Evolutionary conservation across 192 early-diverging fungal genomes (phyloP), one percentile per base, ranked within the genome.

Genomic region (Geosiphon pyriformis): DNA sequence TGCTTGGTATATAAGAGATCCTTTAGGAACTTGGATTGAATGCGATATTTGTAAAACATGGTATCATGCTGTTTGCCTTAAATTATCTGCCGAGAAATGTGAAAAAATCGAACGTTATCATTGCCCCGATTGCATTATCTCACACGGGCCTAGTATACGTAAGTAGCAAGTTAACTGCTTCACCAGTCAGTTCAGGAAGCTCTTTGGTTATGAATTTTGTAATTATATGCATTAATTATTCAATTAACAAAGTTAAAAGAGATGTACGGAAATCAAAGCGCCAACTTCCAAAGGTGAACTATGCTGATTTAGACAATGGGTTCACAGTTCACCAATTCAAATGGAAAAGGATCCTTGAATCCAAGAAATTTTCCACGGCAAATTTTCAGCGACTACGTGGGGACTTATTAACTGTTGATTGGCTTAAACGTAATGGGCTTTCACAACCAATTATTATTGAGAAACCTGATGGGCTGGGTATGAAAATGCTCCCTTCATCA

Each of bases 291-390:
- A 72, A 80, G 18, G 78, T 95, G 37, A 89, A 95, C 72, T 95
- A 95, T 78, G 91, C 84, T 33, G 87, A 90, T 67, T 74, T 94
- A 47, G 87, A 92, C 56, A 85, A 94, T 47, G 91, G 88, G 0
- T 76, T 84, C 49, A 77, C 85, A 15, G 90, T 88, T 7, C 89
- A 93, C 60, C 86, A 91, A 67, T 82, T 84, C 59, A 90, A 91
- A 61, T 96, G 89, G 81, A 76, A 84, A 47, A 88, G 92, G 67
- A 65, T 92, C 2, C 70, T 96, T 0, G 76, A 83, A 0, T 74
- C 83, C 2, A 85, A 90, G 54, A 75, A 80, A 25, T 93, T 94
- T 71, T 70, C 77, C 15, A 65, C 70, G 10, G 86, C 88, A 49
- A 75, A 77, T n/a, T 93, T 93, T 75, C 75, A 80, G 33, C 75